Conservation (phyloP, 768 basidiomycete genomes). For the Boletus eberwhitei region DNA sequence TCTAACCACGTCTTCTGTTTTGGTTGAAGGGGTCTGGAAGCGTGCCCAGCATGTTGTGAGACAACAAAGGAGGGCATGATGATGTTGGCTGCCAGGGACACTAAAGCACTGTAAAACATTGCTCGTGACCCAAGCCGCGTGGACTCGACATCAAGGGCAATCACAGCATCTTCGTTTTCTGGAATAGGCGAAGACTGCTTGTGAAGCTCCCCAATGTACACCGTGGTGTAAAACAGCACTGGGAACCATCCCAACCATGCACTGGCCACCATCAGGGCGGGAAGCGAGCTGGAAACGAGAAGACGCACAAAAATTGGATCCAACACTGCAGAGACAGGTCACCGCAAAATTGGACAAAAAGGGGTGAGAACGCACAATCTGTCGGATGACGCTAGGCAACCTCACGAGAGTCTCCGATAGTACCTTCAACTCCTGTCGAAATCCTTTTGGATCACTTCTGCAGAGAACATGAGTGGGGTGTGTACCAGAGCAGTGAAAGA, state of each 20-base stretch:
- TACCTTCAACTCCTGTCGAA: constrained; percentile 48
- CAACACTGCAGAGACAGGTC: constrained; percentile 49
- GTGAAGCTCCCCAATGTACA: constrained; percentile 88
- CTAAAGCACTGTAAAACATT: constrained; percentile 70
- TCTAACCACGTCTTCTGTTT: constrained; percentile 33
- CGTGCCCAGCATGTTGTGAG: constrained; percentile 14
- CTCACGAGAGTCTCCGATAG: constrained; percentile 70
- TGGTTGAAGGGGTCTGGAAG: constrained; percentile 16
- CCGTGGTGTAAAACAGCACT: constrained; percentile 79
- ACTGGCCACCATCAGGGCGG: constrained; percentile 35
- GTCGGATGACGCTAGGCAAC: constrained; percentile 71
- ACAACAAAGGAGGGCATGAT: constrained; percentile 64
- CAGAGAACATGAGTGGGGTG: constrained; percentile 4
- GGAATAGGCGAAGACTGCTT: constrained; percentile 42
- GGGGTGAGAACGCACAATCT: constrained; percentile 57
- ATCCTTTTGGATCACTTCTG: constrained; percentile 27
- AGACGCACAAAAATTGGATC: constrained; percentile 76
- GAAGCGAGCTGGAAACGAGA: not conserved
- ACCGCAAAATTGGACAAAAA: constrained; percentile 5
- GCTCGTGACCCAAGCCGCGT: constrained; percentile 84
- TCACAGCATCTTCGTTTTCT: constrained; percentile 30
- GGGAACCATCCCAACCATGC: constrained; percentile 94
- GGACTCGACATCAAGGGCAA: constrained; percentile 57
- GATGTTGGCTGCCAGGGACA: constrained; percentile 66
- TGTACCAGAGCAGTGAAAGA: not conserved